Evolutionary conservation across 2,329 filamentous ascomycete species (phyloP), one percentile per base, ranked within the genome.

Genomic region (Trichoderma sp.): DNA sequence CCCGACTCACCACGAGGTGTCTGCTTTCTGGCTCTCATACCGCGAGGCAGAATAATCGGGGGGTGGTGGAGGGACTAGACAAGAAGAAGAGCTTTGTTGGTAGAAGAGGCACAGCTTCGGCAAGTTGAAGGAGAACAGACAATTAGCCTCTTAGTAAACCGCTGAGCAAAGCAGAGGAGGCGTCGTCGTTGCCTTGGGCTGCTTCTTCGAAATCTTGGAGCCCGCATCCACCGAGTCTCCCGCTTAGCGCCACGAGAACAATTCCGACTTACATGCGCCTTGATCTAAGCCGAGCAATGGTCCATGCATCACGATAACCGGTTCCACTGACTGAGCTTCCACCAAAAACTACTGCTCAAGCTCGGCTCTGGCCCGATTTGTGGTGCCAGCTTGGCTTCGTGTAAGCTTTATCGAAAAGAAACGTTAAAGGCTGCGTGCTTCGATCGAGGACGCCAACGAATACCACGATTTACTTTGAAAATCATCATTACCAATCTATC

Each of bases 41-140:
- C 21, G 64, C 39, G 64, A 66, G 64, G 21, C 54, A 46, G 28
- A 37, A 28, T 16, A 51, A 49, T 37, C 54, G 64, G 64, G 64
- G 64, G 64, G 64, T 49, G 64, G 64, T 37, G 64, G 64, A 66
- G 64, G 64, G 64, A 37, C 26, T 37, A 16, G 6, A 21, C 10
- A 56, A 46, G 2, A 46, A n/a, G 37, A 51, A 30, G 49, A 66
- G 8, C 24, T 16, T 28, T 8, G 8, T 34, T 16, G 54, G 64
- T 32, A 55, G 52, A 21, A 49, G 52, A 59, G 30, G 37, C 52
- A 21, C 39, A 59, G 54, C 14, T 46, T 54, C 28, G 26, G 37
- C 18, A 37, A 58, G n/a, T 37, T 13, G 11, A 24, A 18, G 34
- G 13, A 30, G 3, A 56, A 43, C 37, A 30, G 18, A 21, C 24